A percentile compares a stretch with the other conserved stretches of the same genome.
Conservation (phyloP, 768 basidiomycete species). For the Boletus sp. region DNA sequence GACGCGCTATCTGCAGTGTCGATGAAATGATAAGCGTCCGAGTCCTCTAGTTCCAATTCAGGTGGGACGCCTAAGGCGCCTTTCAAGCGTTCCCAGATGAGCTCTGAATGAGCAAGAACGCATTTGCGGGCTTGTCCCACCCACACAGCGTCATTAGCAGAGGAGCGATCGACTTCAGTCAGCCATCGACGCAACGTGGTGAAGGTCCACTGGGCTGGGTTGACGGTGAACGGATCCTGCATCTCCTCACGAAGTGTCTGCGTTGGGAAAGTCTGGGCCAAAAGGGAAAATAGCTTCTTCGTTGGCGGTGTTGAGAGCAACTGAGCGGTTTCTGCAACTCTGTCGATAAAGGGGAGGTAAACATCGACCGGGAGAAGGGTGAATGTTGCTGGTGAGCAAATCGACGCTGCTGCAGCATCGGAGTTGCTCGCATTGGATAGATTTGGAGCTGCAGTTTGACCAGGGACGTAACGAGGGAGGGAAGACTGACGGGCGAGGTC, state of each 20-base stretch:
- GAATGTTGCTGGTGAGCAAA: slow-evolving; percentile 53
- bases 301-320: slow-evolving; percentile 67
- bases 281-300: slow-evolving; percentile 66
- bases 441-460: not conserved
- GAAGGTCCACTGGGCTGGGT: slow-evolving; percentile 73
- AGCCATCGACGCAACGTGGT: slow-evolving; percentile 68
- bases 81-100: slow-evolving; percentile 91
- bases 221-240: slow-evolving; percentile 39
- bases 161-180: slow-evolving; percentile 57
- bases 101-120: slow-evolving; percentile 72
- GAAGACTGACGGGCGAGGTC: slow-evolving; percentile 68
- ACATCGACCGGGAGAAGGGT: slow-evolving; percentile 75
- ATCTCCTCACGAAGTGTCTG: slow-evolving; percentile 26
- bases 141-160: slow-evolving; percentile 72
- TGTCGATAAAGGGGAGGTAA: slow-evolving; percentile 84
- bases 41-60: slow-evolving; percentile 70
- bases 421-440: slow-evolving; percentile 2
- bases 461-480: slow-evolving; percentile 33
- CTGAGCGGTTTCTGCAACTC: slow-evolving; percentile 68
- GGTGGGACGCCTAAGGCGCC: slow-evolving; percentile 85
- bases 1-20: not conserved
- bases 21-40: not conserved
- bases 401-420: not conserved
- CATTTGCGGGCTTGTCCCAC: slow-evolving; percentile 70
- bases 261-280: slow-evolving; percentile 65